Percentiles rank a stretch among this genome's conserved stretches.
Evolutionary conservation across 805 yeast species (phyloP).

Genomic region (Yamadazyma philogaea): DNA sequence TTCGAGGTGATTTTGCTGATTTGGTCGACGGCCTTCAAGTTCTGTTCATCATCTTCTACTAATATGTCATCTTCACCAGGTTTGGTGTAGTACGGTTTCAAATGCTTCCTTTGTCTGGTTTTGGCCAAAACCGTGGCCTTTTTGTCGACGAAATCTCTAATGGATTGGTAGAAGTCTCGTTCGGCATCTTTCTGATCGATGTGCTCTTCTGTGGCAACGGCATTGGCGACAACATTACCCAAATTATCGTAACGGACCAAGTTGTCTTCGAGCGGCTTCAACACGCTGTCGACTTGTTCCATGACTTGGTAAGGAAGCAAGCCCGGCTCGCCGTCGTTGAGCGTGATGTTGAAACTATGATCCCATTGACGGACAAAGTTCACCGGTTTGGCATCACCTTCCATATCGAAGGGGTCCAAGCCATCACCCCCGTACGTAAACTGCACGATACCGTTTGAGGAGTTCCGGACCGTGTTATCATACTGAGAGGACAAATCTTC

Average conservation of each 20-base stretch:
- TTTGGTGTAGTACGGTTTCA: slow-evolving; percentile 42
- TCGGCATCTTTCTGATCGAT: slow-evolving; percentile 88
- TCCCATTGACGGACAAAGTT: slow-evolving; percentile 94
- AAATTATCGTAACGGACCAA: slow-evolving; percentile 70
- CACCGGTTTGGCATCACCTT: slow-evolving; percentile 96
- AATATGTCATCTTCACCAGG: slow-evolving; percentile 41
- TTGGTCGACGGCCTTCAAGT: slow-evolving; percentile 54
- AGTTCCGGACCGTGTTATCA: slow-evolving; percentile 92
- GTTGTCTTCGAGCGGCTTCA: slow-evolving; percentile 58
- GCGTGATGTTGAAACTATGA: slow-evolving; percentile 77
- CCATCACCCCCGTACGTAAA: slow-evolving; percentile 99
- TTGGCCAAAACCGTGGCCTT: slow-evolving; percentile 58
- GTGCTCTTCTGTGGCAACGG: slow-evolving; percentile 48
- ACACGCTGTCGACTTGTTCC: slow-evolving; percentile 50
- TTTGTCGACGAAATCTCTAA: slow-evolving; percentile 57
- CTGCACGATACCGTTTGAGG: slow-evolving; percentile 94
- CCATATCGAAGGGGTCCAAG: slow-evolving; percentile 97
- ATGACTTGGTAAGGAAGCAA: slow-evolving; percentile 69
- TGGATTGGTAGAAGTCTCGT: slow-evolving; percentile 75
- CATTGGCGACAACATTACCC: slow-evolving; percentile 47
- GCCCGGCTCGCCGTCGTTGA: slow-evolving; percentile 49
- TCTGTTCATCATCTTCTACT: slow-evolving; percentile 30
- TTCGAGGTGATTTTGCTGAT: slow-evolving; percentile 61
- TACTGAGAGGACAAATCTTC: slow-evolving; percentile 94
- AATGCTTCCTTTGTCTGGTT: slow-evolving; percentile 52